Conservation (phyloP, 2,329 filamentous ascomycete genomes). For the Nemania sp. region DNA sequence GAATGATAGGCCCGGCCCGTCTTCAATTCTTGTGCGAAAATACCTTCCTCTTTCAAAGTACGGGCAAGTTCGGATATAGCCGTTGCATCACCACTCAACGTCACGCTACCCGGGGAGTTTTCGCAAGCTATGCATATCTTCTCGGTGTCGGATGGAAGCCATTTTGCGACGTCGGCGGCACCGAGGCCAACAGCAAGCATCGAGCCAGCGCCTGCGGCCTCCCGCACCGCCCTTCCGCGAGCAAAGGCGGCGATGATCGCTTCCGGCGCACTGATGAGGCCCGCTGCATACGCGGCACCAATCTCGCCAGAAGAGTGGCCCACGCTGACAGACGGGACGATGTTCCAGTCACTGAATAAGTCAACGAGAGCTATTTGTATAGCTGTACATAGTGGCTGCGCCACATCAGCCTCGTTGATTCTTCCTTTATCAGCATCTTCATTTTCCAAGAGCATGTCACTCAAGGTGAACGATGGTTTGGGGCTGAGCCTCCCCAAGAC, state of each 20-base stretch:
- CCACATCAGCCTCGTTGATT: slow-evolving; percentile 31
- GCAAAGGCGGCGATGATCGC: slow-evolving; percentile 35
- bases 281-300: slow-evolving; percentile 47
- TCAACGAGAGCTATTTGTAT: slow-evolving; percentile 50
- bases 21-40: slow-evolving; percentile 51
- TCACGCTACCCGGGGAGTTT: slow-evolving; percentile 45
- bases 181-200: slow-evolving; percentile 43
- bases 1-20: slow-evolving; percentile 48
- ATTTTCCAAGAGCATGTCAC: slow-evolving; percentile 11
- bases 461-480: slow-evolving; percentile 23
- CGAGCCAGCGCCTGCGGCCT: slow-evolving; percentile 26
- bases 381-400: slow-evolving; percentile 49
- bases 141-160: slow-evolving; percentile 21
- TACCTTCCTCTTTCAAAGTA: slow-evolving; percentile 47
- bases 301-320: slow-evolving; percentile 50
- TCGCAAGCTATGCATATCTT: slow-evolving; percentile 45
- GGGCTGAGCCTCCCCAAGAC: slow-evolving; percentile 20
- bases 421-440: slow-evolving; percentile 11
- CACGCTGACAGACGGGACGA: slow-evolving; percentile 42
- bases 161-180: slow-evolving; percentile 31
- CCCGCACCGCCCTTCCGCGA: slow-evolving; percentile 30
- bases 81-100: slow-evolving; percentile 53
- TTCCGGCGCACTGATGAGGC: slow-evolving; percentile 33
- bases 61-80: slow-evolving; percentile 47
- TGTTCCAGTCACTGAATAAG: slow-evolving; percentile 42